Percentiles rank a stretch among this genome's conserved stretches.
phyloP scores from a whole-genome alignment of 331 rosid species.

The Saraca asoca region DNA sequence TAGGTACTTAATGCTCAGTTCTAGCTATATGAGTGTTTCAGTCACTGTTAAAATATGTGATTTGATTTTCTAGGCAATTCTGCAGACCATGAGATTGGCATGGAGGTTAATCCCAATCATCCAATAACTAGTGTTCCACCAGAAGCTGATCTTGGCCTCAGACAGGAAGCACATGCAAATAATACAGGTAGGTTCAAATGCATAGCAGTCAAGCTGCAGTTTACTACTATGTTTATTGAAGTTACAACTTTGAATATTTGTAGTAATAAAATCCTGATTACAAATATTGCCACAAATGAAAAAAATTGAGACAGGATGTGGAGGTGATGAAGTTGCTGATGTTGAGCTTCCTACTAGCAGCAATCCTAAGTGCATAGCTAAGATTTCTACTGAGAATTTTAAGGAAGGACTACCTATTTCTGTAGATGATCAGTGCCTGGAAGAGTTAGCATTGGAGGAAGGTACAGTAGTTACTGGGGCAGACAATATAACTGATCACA shows the following conservation, averaged over 20 bases:
- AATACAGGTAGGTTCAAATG: conserved; percentile 46
- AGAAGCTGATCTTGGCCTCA: conserved; percentile 35
- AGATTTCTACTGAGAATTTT: too few species aligned
- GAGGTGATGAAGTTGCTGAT: conserved; percentile 45
- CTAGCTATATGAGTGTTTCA: conserved; percentile 25
- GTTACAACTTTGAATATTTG: conserved; percentile 5
- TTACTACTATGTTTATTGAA: conserved; percentile 18
- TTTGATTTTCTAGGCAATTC: conserved; percentile 36
- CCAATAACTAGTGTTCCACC: conserved; percentile 33
- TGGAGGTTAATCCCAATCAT: conserved; percentile 44
- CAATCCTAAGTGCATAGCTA: conserved; percentile 27
- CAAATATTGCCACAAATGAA: conserved; percentile 33
- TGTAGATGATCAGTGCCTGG: too few species aligned
- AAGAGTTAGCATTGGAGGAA: conserved; percentile 12
- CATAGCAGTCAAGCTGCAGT: conserved; percentile 25
- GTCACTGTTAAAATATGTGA: conserved; percentile 19
- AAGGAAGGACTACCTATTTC: too few species aligned
- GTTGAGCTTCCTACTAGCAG: conserved; percentile 39
- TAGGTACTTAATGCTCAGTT: conserved; percentile 46
- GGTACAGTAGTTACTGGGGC: conserved; percentile 34
- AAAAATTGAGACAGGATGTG: conserved; percentile 44
- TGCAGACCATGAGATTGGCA: conserved; percentile 49
- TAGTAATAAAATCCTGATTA: conserved; percentile 29
- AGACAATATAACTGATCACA: conserved; percentile 38
- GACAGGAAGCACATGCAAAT: conserved; percentile 43